A percentile compares a stretch with the other conserved stretches of the same genome.
phyloP scores from a whole-genome alignment of 2,329 filamentous ascomycete genomes.

The Nannizzia gypsea region DNA sequence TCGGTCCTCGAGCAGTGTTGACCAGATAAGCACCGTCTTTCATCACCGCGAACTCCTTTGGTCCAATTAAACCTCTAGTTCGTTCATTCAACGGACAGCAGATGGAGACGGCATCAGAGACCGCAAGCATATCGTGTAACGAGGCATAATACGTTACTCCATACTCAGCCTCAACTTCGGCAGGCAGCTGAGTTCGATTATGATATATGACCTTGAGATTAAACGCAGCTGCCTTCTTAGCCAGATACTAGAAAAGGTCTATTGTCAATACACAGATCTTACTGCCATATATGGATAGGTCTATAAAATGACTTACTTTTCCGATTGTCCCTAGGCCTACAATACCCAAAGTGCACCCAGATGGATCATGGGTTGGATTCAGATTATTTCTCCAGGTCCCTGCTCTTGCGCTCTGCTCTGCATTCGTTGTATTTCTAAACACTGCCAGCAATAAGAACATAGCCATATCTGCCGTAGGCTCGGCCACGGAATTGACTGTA shows the following conservation, averaged over 20 bases:
- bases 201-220: constrained; percentile 36
- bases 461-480: constrained; percentile 43
- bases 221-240: constrained; percentile 31
- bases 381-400: constrained; percentile 30
- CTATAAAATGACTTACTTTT: constrained; percentile 19
- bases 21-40: constrained; percentile 38
- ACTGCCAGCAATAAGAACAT: constrained; percentile 37
- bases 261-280: not conserved
- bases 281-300: not conserved
- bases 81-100: constrained; percentile 37
- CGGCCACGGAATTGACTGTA: constrained; percentile 41
- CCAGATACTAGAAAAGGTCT: constrained; percentile 22
- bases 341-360: constrained; percentile 37
- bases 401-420: constrained; percentile 27
- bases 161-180: constrained; percentile 26
- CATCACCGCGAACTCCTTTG: constrained; percentile 36
- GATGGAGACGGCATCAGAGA: constrained; percentile 35
- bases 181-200: constrained; percentile 29
- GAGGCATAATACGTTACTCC: constrained; percentile 27
- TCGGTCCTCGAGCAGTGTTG: constrained; percentile 41
- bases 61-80: constrained; percentile 32
- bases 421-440: constrained; percentile 36
- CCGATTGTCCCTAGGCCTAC: constrained; percentile 41
- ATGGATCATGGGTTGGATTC: constrained; percentile 33
- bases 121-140: constrained; percentile 30